Conservation (phyloP, 345 rosid species). For the Aquilaria yunnanensis region DNA sequence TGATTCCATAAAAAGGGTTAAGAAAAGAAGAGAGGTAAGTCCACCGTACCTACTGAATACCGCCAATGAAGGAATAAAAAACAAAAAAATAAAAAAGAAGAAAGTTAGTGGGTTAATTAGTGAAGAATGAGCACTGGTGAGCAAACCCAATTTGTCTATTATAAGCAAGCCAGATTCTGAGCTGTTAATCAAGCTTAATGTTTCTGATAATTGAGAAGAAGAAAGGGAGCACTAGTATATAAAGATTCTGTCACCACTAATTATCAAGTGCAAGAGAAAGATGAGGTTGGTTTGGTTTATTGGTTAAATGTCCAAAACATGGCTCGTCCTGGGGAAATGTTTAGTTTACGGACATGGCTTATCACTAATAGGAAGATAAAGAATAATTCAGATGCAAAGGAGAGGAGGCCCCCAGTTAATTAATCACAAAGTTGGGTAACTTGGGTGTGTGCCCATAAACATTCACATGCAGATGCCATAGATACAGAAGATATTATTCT, state of each 20-base stretch:
- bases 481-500: slow-evolving; percentile 2
- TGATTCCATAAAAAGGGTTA: no score
- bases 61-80: no score
- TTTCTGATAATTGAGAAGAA: neutral
- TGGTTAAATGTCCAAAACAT: slow-evolving; percentile 22
- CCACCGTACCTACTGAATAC: no score
- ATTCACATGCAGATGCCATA: slow-evolving; percentile 13
- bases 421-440: neutral
- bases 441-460: neutral
- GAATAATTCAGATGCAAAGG: neutral
- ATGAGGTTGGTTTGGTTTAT: slow-evolving; percentile 8
- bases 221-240: neutral
- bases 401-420: neutral
- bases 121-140: neutral
- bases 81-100: neutral
- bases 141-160: neutral
- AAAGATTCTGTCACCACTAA: neutral
- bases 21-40: no score
- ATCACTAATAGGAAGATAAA: neutral
- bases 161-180: neutral
- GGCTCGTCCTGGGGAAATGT: neutral
- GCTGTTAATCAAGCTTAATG: neutral
- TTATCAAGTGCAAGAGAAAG: neutral
- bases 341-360: neutral
- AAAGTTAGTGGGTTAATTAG: neutral